Base-by-base conservation (phyloP, 192 early-diverging fungal species). In the Spizellomyces sp. region DNA sequence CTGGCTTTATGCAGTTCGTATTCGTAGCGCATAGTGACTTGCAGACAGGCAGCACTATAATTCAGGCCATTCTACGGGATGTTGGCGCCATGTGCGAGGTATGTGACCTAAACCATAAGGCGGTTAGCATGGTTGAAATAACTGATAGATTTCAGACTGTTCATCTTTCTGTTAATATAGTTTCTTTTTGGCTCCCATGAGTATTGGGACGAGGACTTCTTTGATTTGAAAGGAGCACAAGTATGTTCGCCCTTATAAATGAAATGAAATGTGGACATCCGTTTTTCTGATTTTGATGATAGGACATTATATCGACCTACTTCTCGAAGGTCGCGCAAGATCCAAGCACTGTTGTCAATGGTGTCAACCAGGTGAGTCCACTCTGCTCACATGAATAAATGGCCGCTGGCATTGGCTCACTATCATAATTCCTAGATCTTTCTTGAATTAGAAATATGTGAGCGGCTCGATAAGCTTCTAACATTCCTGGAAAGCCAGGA, bases 381-480 rank as follows among this genome's bases (percentile, higher is more conserved):
- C 12, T 54, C 1, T 36, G 27, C 27, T 36, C 27, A 36, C 27
- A 36, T 2, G 3, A 2, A 36, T 36, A 0, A 36, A 36, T 36
- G 27, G 1, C 27, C 0, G 27, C 27, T 36, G 27, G 27, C 46
- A 6, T n/a, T 55, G 27, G 48, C 42, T 45, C n/a, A 43, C 12
- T 64, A 67, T 63, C 22, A 27, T 41, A 19, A 54, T 64, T 9
- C 9, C n/a, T 14, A 88, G 83, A 78, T 83, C 55, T 84, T 66
- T 36, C 58, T 87, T 5, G 79, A 84, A 8, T 19, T 73, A 9
- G 71, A 80, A 45, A 74, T 82, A 8, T 65, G 66, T 14, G 86
- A 88, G 56, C 64, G 86, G 6, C 48, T 88, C n/a, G 87, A 88
- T 72, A 85, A 86, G 63, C 79, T 88, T 8, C 72, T 88, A n/a